phyloP scores from a whole-genome alignment of 2,329 filamentous ascomycete species.

The Elsinoe fawcettii region DNA sequence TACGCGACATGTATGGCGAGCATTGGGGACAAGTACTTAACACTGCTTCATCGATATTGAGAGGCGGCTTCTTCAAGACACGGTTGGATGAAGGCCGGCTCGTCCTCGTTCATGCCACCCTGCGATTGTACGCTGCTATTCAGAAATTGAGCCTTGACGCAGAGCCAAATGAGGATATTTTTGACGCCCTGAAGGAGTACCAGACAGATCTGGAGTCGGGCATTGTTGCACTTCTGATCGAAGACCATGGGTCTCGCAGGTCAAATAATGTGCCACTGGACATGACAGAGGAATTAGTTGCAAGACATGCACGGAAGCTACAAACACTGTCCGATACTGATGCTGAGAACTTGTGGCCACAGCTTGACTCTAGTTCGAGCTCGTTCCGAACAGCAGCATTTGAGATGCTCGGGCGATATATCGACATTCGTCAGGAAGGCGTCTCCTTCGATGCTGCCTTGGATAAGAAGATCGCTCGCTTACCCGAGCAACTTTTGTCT shows the following conservation, averaged over 20 bases:
- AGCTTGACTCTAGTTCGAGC: constrained; percentile 67
- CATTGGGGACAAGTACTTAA: constrained; percentile 61
- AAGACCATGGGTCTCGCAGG: constrained; percentile 39
- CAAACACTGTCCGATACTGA: constrained; percentile 56
- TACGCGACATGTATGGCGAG: constrained; percentile 76
- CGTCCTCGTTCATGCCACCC: constrained; percentile 55
- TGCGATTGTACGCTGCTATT: constrained; percentile 61
- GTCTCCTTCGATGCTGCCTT: constrained; percentile 69
- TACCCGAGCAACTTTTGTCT: constrained; percentile 80
- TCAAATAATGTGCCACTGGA: constrained; percentile 58
- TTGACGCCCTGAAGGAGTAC: constrained; percentile 61
- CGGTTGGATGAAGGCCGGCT: constrained; percentile 21
- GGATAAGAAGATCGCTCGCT: constrained; percentile 61
- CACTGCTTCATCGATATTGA: constrained; percentile 33
- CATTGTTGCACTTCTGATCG: constrained; percentile 56
- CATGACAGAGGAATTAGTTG: constrained; percentile 68
- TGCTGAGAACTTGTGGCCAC: constrained; percentile 60
- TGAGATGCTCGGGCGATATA: constrained; percentile 67
- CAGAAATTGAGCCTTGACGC: constrained; percentile 47
- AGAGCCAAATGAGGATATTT: constrained; percentile 77
- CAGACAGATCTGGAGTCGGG: constrained; percentile 49
- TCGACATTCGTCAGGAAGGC: constrained; percentile 71
- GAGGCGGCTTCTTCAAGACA: constrained; percentile 11
- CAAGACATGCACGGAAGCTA: constrained; percentile 59
- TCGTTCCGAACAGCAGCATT: constrained; percentile 75